Percentiles rank a stretch among this genome's conserved stretches.
Conservation (phyloP, 2,329 filamentous ascomycete species). For the Colletotrichum higginsianum region DNA sequence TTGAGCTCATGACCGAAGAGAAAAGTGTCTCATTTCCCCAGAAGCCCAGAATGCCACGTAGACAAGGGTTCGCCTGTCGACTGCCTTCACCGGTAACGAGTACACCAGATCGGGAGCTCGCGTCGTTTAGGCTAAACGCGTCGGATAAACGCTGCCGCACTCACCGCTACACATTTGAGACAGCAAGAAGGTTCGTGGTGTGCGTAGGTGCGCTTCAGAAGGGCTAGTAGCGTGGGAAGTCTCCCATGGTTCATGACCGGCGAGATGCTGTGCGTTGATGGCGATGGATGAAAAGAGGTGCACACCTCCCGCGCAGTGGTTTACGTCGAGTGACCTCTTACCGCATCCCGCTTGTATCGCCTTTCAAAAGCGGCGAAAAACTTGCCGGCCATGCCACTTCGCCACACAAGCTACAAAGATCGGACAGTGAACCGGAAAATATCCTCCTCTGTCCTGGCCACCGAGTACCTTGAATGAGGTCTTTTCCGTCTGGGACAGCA, state of each 20-base stretch:
- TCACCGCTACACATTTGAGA: slow-evolving; percentile 17
- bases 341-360: not conserved
- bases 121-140: slow-evolving; percentile 34
- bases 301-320: not conserved
- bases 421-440: not conserved
- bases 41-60: not conserved
- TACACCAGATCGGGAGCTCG: slow-evolving; percentile 9
- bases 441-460: not conserved
- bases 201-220: not conserved
- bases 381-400: not conserved
- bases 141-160: slow-evolving; percentile 20
- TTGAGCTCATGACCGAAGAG: not conserved
- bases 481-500: not conserved
- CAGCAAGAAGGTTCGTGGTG: not conserved
- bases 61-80: slow-evolving; percentile 5
- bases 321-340: not conserved
- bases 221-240: slow-evolving; percentile 2
- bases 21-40: not conserved
- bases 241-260: not conserved
- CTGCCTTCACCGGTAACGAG: slow-evolving; percentile 18
- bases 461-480: not conserved
- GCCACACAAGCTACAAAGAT: not conserved
- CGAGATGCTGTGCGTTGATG: not conserved
- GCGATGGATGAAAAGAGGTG: slow-evolving; percentile 6
- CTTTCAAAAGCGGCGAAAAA: slow-evolving; percentile 11